Evolutionary conservation across 139 green algal species (phyloP), one percentile per base, ranked within the genome.

Genomic region (Coelastrella sp.): DNA sequence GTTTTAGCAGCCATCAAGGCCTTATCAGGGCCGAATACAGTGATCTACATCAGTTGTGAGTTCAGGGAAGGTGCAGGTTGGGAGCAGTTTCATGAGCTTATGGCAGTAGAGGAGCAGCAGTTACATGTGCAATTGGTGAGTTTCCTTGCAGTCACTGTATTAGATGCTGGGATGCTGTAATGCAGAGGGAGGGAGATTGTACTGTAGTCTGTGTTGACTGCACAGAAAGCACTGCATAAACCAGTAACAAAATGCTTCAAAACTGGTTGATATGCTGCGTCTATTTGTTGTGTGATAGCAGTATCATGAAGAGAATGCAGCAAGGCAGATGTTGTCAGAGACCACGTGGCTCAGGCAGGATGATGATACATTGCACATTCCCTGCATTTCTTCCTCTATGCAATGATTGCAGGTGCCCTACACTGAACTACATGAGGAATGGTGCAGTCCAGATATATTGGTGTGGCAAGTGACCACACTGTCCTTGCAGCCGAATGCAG

Each of bases 401-500:
- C n/a, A n/a, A n/a, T 66, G 73, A 45, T 1, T 17, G 0, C 74
- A 74, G 64, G 75, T 91, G 64, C 81, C 86, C 5, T 51, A 43
- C 6, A 45, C 35, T 9, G 73, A 89, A 50, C 86, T 91, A 38
- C 76, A 91, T 83, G 86, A 88, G 5, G 79, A 91, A 2, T 91
- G 88, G 88, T 69, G 86, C 43, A 79, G 62, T 64, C 71, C 85
- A 13, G 83, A 89, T 80, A 89, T 91, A 25, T 45, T 76, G 5
- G 35, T 91, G 37, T 89, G 68, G 75, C 66, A 74, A 23, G 27
- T 74, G 6, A 64, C 53, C 11, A 34, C 53, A 27, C 6, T 19
- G 19, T 21, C 53, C 27, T 27, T 64, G 53, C 53, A 64, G 53
- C 19, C 7, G 7, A 64, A 27, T 5, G 6, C 27, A 27, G 3